Percentiles rank a stretch among this genome's conserved stretches.
Evolutionary conservation across 306 rosid genomes (phyloP).

Genomic region (Corylus heterophylla): DNA sequence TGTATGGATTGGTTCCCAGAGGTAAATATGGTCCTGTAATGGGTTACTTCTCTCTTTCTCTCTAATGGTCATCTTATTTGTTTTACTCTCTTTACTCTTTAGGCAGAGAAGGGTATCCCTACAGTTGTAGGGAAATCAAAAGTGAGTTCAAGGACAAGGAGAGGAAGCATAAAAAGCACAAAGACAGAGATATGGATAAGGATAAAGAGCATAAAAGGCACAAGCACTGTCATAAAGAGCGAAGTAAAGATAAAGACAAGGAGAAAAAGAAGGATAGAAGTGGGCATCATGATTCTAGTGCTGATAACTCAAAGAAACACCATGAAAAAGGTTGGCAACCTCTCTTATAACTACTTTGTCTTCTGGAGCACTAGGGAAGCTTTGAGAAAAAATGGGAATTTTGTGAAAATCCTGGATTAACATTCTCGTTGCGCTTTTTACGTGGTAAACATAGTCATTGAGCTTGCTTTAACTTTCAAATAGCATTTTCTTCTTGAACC

Average conservation of each 20-base stretch:
- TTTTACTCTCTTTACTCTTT: conserved; percentile 3
- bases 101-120: conserved; percentile 92
- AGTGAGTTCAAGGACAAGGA: conserved; percentile 85
- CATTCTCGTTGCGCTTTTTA: neutral
- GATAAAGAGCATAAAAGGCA: conserved; percentile 95
- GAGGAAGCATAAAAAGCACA: conserved; percentile 87
- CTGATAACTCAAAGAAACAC: conserved; percentile 88
- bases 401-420: conserved; percentile 6
- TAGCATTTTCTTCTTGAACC: neutral
- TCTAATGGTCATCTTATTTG: conserved; percentile 1
- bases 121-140: conserved; percentile 80
- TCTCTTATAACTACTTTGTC: conserved; percentile 26
- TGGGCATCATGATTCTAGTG: conserved; percentile 74
- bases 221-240: conserved; percentile 80
- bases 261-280: conserved; percentile 91
- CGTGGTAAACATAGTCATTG: neutral
- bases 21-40: neutral
- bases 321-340: conserved; percentile 78
- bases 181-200: conserved; percentile 79
- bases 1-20: conserved; percentile 10
- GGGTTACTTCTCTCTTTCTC: conserved; percentile 8
- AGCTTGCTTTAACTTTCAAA: neutral
- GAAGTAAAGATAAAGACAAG: conserved; percentile 91
- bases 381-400: conserved; percentile 5
- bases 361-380: conserved; percentile 4